Evolutionary conservation across 1,284 basidiomycete genomes (phyloP).

Genomic region (Sporisorium reilianum): DNA sequence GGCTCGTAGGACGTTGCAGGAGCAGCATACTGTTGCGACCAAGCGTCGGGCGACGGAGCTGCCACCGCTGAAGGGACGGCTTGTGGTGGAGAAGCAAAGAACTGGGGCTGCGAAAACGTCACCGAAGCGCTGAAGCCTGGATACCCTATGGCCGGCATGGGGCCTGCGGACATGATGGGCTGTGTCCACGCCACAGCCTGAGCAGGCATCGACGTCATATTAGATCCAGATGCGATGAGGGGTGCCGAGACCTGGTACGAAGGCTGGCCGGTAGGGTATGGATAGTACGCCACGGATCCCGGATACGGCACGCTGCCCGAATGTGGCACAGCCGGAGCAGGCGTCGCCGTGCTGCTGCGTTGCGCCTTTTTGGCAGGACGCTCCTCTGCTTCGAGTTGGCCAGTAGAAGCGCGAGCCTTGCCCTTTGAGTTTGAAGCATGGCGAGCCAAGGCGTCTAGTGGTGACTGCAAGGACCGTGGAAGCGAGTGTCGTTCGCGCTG

Average conservation of each 20-base stretch:
- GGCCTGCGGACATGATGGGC: constrained; percentile 24
- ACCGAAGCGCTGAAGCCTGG: constrained; percentile 42
- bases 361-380: neutral
- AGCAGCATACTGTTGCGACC: constrained; percentile 16
- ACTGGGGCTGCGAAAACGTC: constrained; percentile 43
- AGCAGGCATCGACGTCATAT: constrained; percentile 13
- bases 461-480: constrained; percentile 1
- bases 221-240: constrained; percentile 6
- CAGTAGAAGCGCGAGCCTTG: constrained; percentile 18
- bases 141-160: constrained; percentile 24
- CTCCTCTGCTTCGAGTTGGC: neutral
- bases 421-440: constrained; percentile 25
- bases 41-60: constrained; percentile 6
- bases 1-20: constrained; percentile 3
- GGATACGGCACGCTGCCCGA: constrained; percentile 4
- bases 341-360: neutral
- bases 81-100: constrained; percentile 30
- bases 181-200: constrained; percentile 36
- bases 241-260: constrained; percentile 15
- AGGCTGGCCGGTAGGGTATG: constrained; percentile 18
- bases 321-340: neutral
- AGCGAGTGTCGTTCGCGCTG: constrained; percentile 5
- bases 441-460: constrained; percentile 24
- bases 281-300: constrained; percentile 22
- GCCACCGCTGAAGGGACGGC: constrained; percentile 8